These are phyloP conservation scores for Bipolaris victoriae DNA, from an alignment of 2,329 filamentous ascomycete genomes.

Conservation along the genomic window DNA sequence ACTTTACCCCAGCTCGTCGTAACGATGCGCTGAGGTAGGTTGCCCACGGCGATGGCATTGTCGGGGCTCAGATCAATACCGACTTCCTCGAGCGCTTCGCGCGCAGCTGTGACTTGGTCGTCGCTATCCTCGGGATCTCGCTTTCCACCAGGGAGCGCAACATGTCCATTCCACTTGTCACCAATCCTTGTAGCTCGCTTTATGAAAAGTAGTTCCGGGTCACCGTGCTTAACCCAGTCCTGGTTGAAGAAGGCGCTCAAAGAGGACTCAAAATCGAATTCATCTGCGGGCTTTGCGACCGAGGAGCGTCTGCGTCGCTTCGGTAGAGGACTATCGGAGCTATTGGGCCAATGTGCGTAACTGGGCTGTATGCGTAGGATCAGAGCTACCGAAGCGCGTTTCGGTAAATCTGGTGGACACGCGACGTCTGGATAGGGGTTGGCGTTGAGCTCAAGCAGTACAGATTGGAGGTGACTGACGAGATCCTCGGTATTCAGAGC, in stretches of 20 bases:
- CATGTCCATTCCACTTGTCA: constrained; percentile 73
- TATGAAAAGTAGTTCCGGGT: constrained; percentile 73
- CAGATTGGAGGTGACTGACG: constrained; percentile 49
- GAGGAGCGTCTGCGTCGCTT: constrained; percentile 37
- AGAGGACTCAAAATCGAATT: constrained; percentile 49
- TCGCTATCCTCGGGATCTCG: constrained; percentile 68
- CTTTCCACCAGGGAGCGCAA: constrained; percentile 71
- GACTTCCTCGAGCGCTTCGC: constrained; percentile 71
- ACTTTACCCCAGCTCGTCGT: constrained; percentile 70
- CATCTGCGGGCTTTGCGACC: constrained; percentile 25
- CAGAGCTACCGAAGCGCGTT: constrained; percentile 70
- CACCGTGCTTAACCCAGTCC: constrained; percentile 68
- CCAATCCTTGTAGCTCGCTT: constrained; percentile 69
- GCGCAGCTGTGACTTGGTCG: constrained; percentile 66
- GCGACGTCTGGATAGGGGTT: constrained; percentile 58
- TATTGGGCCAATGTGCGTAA: constrained; percentile 60
- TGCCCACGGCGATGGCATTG: constrained; percentile 59
- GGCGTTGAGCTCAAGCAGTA: constrained; percentile 52
- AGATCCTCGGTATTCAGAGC: constrained; percentile 37
- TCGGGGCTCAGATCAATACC: constrained; percentile 64
- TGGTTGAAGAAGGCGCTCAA: constrained; percentile 67
- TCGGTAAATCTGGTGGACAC: constrained; percentile 58
- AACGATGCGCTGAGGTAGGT: constrained; percentile 69
- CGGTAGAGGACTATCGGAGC: constrained; percentile 27
- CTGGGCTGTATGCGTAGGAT: constrained; percentile 67